These are phyloP conservation scores for Groenewaldozyma auringiensis DNA, from an alignment of 1,139 yeast genomes.

Conservation along the genomic window DNA sequence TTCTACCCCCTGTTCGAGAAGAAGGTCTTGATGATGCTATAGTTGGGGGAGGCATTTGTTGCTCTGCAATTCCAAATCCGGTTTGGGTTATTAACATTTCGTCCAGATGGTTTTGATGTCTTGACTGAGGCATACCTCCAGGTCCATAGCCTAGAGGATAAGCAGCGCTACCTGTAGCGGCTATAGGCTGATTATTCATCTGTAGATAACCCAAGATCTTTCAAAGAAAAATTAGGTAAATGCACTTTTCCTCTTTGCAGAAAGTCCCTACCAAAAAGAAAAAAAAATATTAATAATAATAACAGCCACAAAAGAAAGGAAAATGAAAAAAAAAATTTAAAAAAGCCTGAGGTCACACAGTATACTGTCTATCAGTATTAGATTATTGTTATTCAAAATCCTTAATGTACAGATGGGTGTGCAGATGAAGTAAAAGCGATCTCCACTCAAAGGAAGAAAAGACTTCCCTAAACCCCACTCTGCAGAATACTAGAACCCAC, in stretches of 20 bases:
- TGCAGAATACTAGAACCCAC: too few species aligned
- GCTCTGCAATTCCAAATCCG: not conserved
- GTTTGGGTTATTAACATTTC: constrained; percentile 18
- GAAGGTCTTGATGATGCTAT: not conserved
- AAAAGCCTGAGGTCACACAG: too few species aligned
- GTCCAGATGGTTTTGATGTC: constrained; percentile 23
- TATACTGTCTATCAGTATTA: too few species aligned
- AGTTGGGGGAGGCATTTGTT: constrained; percentile 1
- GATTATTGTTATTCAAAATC: too few species aligned
- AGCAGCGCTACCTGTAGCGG: not conserved
- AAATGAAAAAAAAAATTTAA: not conserved
- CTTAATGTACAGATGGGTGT: too few species aligned
- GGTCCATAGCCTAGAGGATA: constrained; percentile 10
- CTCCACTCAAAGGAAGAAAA: too few species aligned
- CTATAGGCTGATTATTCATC: not conserved
- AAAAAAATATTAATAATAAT: not conserved
- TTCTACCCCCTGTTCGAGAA: not conserved
- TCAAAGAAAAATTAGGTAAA: too few species aligned
- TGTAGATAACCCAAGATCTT: too few species aligned
- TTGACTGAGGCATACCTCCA: constrained; percentile 27
- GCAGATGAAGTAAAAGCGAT: too few species aligned
- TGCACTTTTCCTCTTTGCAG: too few species aligned
- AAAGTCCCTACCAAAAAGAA: not conserved
- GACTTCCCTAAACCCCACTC: too few species aligned
- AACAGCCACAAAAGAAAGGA: not conserved